Evolutionary conservation across 2,329 filamentous ascomycete genomes (phyloP).

Genomic region (Ilyonectria mors-panacis): DNA sequence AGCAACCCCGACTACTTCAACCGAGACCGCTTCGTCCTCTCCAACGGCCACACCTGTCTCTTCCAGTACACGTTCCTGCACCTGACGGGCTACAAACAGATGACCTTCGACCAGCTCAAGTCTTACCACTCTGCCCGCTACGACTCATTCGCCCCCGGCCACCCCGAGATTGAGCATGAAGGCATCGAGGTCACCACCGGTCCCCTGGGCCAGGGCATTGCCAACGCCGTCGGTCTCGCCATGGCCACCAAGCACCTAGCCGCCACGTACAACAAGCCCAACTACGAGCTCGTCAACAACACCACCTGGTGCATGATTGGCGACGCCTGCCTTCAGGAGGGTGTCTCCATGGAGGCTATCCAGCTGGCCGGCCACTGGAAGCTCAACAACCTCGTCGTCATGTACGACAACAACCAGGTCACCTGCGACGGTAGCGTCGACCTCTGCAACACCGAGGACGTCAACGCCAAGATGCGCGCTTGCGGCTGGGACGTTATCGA

Average conservation of each 20-base stretch:
- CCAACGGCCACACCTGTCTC: conserved; percentile 71
- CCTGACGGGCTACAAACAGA: conserved; percentile 66
- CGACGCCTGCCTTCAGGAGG: conserved; percentile 72
- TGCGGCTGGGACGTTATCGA: conserved; percentile 71
- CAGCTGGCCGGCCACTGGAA: conserved; percentile 69
- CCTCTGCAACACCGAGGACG: conserved; percentile 67
- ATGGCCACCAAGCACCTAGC: conserved; percentile 70
- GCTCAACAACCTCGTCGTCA: conserved; percentile 69
- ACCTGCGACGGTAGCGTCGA: conserved; percentile 72
- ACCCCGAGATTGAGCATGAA: conserved; percentile 71
- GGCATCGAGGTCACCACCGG: conserved; percentile 73
- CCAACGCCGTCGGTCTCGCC: conserved; percentile 72
- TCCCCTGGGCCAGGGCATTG: conserved; percentile 72
- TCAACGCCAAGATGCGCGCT: conserved; percentile 71
- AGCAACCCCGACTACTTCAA: conserved; percentile 71
- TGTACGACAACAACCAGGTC: conserved; percentile 74
- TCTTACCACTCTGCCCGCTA: conserved; percentile 62
- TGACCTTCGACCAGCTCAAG: conserved; percentile 71
- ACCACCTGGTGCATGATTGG: conserved; percentile 71
- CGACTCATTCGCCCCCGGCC: conserved; percentile 68
- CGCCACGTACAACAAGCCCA: conserved; percentile 67
- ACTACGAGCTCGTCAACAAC: conserved; percentile 64
- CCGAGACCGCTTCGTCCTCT: conserved; percentile 74
- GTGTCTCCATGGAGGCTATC: conserved; percentile 70
- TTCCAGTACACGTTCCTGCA: conserved; percentile 70